Percentiles rank a stretch among this genome's conserved stretches.
Conservation (phyloP, 2,329 filamentous ascomycete genomes). For the Cladobotryum mycophilum region DNA sequence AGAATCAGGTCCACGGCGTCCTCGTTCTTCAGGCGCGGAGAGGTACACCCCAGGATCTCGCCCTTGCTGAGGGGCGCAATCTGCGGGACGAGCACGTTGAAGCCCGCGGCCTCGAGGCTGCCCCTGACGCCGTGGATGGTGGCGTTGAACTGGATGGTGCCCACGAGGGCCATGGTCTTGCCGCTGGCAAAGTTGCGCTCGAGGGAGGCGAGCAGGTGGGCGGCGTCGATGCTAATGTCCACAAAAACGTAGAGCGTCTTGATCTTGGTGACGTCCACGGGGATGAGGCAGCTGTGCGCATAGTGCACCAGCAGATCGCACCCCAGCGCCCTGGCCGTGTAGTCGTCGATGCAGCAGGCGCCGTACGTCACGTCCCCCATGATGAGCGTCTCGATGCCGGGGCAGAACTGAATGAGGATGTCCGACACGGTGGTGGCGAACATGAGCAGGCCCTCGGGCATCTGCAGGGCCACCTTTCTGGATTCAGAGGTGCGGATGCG, state of each 20-base stretch:
- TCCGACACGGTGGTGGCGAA: conserved; percentile 98
- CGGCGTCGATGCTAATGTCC: conserved; percentile 90
- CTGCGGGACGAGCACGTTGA: conserved; percentile 80
- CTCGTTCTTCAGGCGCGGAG: conserved; percentile 58
- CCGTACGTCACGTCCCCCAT: conserved; percentile 99
- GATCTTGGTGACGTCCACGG: conserved; percentile 92
- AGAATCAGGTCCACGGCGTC: conserved; percentile 68
- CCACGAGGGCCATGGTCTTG: conserved; percentile 86
- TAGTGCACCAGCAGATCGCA: conserved; percentile 96
- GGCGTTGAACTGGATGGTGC: conserved; percentile 98
- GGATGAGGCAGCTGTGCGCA: conserved; percentile 92
- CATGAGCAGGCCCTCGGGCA: conserved; percentile 89
- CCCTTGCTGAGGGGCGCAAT: conserved; percentile 89
- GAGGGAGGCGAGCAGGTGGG: conserved; percentile 78
- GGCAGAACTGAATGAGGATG: conserved; percentile 90
- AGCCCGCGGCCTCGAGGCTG: conserved; percentile 75
- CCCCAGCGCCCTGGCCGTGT: conserved; percentile 86
- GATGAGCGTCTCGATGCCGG: conserved; percentile 85
- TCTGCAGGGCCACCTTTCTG: conserved; percentile 86
- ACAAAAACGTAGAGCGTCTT: conserved; percentile 98
- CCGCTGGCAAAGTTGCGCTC: conserved; percentile 80
- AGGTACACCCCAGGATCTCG: conserved; percentile 96
- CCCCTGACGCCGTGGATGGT: conserved; percentile 82
- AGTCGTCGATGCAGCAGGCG: conserved; percentile 98
- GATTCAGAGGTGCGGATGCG: conserved; percentile 75